Base-by-base conservation (phyloP, 2,329 filamentous ascomycete genomes). In the Venturia pyrina region DNA sequence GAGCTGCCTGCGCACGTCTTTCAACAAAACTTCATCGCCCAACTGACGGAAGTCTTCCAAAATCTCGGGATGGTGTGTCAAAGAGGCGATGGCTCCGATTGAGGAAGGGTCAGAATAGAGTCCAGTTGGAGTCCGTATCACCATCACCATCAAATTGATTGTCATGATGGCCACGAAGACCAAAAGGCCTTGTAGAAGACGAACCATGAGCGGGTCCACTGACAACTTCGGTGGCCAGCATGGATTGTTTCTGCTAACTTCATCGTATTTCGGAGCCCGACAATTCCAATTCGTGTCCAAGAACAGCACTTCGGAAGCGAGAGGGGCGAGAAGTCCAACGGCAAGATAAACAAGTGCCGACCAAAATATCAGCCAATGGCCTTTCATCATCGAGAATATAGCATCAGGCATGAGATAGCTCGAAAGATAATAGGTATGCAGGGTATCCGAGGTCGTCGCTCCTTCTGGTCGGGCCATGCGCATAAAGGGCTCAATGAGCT, bases 181-280 rank as follows among this genome's bases (percentile, higher is more conserved):
- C n/a, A 66, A 41, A 40, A 67, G 64, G 24, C 41, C 63, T 41
- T 66, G 48, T 17, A 66, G 19, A 19, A 46, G n/a, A 19, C 53
- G 48, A 15, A 62, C 37, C 48, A 66, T 43, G 3, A 57, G 11
- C n/a, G 65, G 65, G 11, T 66, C 64, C 17, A 66, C 64, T n/a
- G 53, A 48, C 21, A 66, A 32, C 21, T 64, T 43, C 15, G 63
- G 66, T n/a, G 66, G 66, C 65, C 62, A 66, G 43, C 66, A 67
- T 46, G 66, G 66, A 66, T 67, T 67, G 32, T 24, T 10, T 17
- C 10, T 59, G 6, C n/a, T 19, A n/a, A 15, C 1, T n/a, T 59
- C 53, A 7, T 21, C 37, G n/a, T n/a, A 40, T 5, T 50, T 28
- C 5, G 61, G 65, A 59, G 34, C 64, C 5, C 44, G 34, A 66